Conservation (phyloP, 371 early-diverging fungal genomes). For the Mucor piriformis region DNA sequence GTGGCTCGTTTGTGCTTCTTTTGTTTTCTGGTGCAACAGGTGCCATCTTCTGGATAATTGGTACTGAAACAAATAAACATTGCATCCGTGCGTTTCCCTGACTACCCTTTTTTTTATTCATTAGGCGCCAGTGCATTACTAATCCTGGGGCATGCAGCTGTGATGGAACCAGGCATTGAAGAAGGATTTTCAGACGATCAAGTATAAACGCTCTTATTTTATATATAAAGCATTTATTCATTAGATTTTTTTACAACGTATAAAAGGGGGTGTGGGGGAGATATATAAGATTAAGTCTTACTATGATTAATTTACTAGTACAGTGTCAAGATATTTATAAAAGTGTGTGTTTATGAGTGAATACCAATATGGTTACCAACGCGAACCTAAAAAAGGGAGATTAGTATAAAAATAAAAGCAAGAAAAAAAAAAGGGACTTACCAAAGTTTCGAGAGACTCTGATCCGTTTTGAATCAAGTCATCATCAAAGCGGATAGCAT, state of each 20-base stretch:
- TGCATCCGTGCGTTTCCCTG: not conserved
- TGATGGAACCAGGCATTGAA: slow-evolving; percentile 56
- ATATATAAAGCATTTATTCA: not conserved
- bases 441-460: slow-evolving; percentile 62
- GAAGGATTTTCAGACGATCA: slow-evolving; percentile 42
- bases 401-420: not conserved
- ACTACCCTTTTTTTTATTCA: not conserved
- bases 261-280: not conserved
- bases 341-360: not conserved
- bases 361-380: slow-evolving; percentile 33
- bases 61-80: slow-evolving; percentile 23
- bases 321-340: not conserved
- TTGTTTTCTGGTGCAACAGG: slow-evolving; percentile 53
- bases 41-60: slow-evolving; percentile 58
- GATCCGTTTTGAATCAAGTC: slow-evolving; percentile 67
- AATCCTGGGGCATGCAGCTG: slow-evolving; percentile 54
- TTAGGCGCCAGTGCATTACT: slow-evolving; percentile 49
- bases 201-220: slow-evolving; percentile 2
- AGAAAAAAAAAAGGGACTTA: not conserved
- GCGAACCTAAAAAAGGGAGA: slow-evolving; percentile 10
- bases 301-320: not conserved
- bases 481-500: slow-evolving; percentile 63
- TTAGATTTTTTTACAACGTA: not conserved
- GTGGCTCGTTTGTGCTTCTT: slow-evolving; percentile 44
- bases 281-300: not conserved